Conservation (phyloP, 805 yeast genomes). For the Barnettozyma californica region DNA sequence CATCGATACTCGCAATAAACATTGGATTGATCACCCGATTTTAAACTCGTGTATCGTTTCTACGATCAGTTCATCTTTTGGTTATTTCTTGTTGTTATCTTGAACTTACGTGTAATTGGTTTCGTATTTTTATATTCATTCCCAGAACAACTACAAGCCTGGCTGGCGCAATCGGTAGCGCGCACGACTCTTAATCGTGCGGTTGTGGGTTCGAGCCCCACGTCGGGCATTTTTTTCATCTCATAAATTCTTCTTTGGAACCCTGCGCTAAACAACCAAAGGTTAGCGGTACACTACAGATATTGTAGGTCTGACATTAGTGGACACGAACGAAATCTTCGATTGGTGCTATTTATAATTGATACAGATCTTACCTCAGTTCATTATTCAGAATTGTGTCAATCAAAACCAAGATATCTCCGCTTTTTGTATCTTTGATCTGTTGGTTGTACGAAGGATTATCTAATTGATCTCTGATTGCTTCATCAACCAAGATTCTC, state of each 20-base stretch:
- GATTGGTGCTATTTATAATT: too few relatives aligned
- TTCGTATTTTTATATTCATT: too few relatives aligned
- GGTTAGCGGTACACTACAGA: too few relatives aligned
- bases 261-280: too few relatives aligned
- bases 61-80: too few relatives aligned
- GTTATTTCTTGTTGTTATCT: too few relatives aligned
- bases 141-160: constrained; percentile 22
- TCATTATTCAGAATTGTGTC: constrained; percentile 26
- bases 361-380: constrained; percentile 4
- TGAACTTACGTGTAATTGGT: too few relatives aligned
- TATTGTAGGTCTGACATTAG: too few relatives aligned
- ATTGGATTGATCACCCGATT: too few relatives aligned
- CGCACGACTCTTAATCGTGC: constrained; percentile 32
- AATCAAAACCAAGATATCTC: constrained; percentile 34
- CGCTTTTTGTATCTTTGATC: constrained; percentile 20
- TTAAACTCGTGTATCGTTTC: too few relatives aligned
- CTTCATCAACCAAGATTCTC: constrained; percentile 58
- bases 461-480: constrained; percentile 57
- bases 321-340: background rate
- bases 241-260: background rate
- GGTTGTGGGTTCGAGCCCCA: constrained; percentile 34
- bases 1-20: too few relatives aligned
- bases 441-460: constrained; percentile 34
- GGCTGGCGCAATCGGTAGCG: constrained; percentile 34
- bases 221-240: constrained; percentile 25